Conservation (phyloP, 2,329 filamentous ascomycete species). For the Cordyceps farinosa region DNA sequence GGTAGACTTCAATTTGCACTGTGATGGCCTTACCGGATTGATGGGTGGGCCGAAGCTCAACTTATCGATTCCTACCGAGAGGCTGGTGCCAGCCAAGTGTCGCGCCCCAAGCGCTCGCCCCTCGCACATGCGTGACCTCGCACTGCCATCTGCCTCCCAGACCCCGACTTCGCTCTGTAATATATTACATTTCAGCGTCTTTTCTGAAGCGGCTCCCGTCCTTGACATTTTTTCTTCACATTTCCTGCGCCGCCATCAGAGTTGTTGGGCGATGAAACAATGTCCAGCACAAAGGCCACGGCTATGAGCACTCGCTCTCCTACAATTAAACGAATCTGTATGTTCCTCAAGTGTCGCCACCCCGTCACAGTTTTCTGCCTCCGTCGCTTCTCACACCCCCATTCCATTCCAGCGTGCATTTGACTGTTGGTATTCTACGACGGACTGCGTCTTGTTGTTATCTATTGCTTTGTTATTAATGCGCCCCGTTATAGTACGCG, state of each 20-base stretch:
- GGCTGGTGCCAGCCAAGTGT: too few species aligned
- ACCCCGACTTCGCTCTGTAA: not conserved
- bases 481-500: constrained; percentile 61
- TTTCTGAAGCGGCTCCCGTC: not conserved
- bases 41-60: too few species aligned
- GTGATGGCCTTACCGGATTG: too few species aligned
- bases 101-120: not conserved
- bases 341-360: constrained; percentile 26
- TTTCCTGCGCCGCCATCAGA: not conserved
- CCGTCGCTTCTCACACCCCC: too few species aligned
- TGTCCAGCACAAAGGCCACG: constrained; percentile 11
- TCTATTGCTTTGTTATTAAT: not conserved
- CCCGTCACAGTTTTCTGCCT: not conserved
- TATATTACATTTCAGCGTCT: not conserved
- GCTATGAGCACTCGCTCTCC: constrained; percentile 68
- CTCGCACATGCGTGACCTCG: constrained; percentile 4
- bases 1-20: too few species aligned
- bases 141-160: not conserved
- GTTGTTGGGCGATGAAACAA: not conserved
- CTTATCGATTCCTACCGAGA: too few species aligned
- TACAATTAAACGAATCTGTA: constrained; percentile 80
- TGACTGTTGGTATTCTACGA: not conserved
- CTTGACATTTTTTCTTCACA: not conserved
- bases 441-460: not conserved
- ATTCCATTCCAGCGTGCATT: not conserved